Percentiles rank a stretch among this genome's conserved stretches.
Conservation (phyloP, 176 grass and related monocot species). For the Panicum miliaceum region DNA sequence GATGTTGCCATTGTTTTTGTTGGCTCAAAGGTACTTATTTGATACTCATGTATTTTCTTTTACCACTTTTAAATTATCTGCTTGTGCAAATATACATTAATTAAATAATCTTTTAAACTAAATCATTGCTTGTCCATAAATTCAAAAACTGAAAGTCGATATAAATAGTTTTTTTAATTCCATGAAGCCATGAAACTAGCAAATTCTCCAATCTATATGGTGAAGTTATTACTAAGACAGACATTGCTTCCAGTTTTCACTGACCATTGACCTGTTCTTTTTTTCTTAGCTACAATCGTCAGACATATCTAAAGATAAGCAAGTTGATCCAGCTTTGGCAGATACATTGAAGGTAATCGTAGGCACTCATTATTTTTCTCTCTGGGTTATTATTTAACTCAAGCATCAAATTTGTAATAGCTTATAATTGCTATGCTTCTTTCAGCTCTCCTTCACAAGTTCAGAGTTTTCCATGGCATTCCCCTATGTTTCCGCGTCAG, state of each 20-base stretch:
- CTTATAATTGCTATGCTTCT: conserved; percentile 25
- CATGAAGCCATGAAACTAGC: background rate
- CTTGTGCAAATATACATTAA: background rate
- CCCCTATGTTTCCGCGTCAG: conserved; percentile 71
- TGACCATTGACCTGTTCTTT: background rate
- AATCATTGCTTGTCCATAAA: background rate
- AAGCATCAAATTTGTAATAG: background rate
- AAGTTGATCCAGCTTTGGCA: conserved; percentile 61
- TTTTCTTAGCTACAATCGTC: conserved; percentile 73
- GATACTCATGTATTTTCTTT: background rate
- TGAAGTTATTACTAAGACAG: background rate
- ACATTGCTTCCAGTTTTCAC: conserved; percentile 18
- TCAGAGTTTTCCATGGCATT: conserved; percentile 94
- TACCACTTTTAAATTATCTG: background rate
- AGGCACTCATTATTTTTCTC: background rate
- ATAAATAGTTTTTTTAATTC: background rate
- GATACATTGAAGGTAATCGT: conserved; percentile 74
- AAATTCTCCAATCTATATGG: background rate
- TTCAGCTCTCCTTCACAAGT: conserved; percentile 60
- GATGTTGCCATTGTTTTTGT: conserved; percentile 86
- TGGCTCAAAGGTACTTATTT: conserved; percentile 72
- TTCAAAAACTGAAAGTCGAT: background rate
- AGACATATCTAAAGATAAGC: conserved; percentile 78
- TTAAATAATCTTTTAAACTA: background rate
- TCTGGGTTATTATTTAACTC: background rate